Conservation (phyloP, 176 grass and related monocot species). For the Hordeum vulgare region DNA sequence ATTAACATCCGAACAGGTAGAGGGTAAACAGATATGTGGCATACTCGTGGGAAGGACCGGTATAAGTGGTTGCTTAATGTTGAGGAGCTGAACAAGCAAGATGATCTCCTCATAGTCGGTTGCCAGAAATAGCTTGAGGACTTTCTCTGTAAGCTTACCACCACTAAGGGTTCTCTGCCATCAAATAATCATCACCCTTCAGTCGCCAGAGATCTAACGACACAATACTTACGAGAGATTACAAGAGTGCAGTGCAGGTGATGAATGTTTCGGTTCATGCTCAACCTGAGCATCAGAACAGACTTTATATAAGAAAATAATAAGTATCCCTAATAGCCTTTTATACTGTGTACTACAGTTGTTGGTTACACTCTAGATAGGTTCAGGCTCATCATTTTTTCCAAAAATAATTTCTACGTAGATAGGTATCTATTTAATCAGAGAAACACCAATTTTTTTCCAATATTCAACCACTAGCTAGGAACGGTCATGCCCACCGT, state of each 20-base stretch:
- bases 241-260: neutral
- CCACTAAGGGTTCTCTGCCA: slow-evolving; percentile 70
- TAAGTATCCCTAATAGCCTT: no score
- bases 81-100: slow-evolving; percentile 47
- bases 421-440: no score
- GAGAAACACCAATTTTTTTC: no score
- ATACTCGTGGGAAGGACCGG: slow-evolving; percentile 88
- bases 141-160: slow-evolving; percentile 83
- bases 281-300: neutral
- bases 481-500: no score
- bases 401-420: no score
- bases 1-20: neutral
- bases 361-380: no score
- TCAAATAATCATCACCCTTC: neutral
- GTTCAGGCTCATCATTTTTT: no score
- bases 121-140: slow-evolving; percentile 76
- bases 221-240: neutral
- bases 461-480: no score
- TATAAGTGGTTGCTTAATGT: slow-evolving; percentile 65
- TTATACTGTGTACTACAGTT: no score
- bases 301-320: neutral
- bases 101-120: slow-evolving; percentile 75
- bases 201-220: neutral
- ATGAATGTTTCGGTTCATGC: neutral
- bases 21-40: neutral